Evolutionary conservation across 371 early-diverging fungal genomes (phyloP).

Genomic region (Apophysomyces sp.): DNA sequence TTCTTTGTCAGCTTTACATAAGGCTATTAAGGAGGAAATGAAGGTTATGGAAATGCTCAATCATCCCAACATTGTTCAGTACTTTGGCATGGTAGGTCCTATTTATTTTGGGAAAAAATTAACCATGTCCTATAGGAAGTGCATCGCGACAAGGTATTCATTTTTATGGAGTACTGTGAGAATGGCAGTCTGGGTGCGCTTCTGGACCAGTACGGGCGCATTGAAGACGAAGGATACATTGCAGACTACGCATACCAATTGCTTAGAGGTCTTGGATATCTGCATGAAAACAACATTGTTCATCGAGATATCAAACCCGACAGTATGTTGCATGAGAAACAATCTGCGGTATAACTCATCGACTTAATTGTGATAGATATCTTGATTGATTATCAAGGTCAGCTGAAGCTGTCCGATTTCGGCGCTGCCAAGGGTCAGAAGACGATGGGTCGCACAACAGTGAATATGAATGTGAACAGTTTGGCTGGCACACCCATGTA

Average conservation of each 20-base stretch:
- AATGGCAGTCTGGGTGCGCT: constrained; percentile 79
- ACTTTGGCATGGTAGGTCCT: constrained; percentile 72
- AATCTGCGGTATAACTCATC: background rate
- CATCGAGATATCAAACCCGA: constrained; percentile 94
- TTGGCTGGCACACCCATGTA: constrained; percentile 96
- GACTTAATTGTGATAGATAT: constrained; percentile 53
- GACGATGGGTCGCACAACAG: constrained; percentile 65
- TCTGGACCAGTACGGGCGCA: constrained; percentile 78
- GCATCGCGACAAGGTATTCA: constrained; percentile 85
- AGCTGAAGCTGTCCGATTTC: constrained; percentile 87
- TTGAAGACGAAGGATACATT: constrained; percentile 73
- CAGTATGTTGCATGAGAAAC: constrained; percentile 49
- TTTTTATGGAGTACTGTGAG: constrained; percentile 95
- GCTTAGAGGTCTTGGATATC: constrained; percentile 85
- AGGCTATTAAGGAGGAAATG: constrained; percentile 88
- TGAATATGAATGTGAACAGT: constrained; percentile 62
- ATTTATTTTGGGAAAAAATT: no score
- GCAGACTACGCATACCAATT: constrained; percentile 84
- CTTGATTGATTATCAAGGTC: constrained; percentile 75
- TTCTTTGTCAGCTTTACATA: constrained; percentile 64
- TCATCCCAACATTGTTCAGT: constrained; percentile 90
- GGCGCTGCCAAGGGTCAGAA: constrained; percentile 85
- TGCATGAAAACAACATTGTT: constrained; percentile 85
- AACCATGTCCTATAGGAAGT: constrained; percentile 79
- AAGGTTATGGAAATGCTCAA: constrained; percentile 85